Conservation (phyloP, 2,329 filamentous ascomycete genomes). For the Phialophora verrucosa region DNA sequence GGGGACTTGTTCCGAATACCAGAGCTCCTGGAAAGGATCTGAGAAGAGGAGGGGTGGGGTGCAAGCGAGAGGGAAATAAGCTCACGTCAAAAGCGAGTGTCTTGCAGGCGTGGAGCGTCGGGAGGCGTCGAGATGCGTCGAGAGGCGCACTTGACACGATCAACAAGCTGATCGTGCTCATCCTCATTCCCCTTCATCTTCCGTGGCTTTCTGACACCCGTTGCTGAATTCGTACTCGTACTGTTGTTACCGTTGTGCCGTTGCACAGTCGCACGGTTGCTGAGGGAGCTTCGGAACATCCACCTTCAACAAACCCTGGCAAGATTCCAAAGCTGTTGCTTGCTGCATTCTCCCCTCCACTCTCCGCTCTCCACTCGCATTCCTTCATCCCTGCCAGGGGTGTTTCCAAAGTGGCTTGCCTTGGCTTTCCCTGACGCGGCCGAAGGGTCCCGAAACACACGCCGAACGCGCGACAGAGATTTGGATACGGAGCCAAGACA, state of each 20-base stretch:
- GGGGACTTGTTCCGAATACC: neutral
- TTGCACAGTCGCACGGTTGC: neutral
- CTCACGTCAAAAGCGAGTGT: conserved; percentile 24
- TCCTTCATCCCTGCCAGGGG: conserved; percentile 10
- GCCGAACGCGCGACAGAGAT: conserved; percentile 19
- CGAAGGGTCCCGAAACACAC: conserved; percentile 7
- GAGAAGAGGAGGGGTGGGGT: conserved; percentile 10
- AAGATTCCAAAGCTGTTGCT: neutral
- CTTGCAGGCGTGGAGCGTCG: conserved; percentile 8
- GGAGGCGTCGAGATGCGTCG: neutral
- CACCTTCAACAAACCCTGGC: neutral
- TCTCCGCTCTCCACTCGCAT: neutral
- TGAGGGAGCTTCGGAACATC: neutral
- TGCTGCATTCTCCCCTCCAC: neutral
- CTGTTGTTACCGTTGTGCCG: too few relatives aligned
- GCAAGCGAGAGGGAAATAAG: conserved; percentile 16
- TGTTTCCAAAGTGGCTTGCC: neutral
- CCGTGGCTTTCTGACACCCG: neutral
- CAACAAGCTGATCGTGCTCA: neutral
- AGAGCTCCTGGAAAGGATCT: neutral
- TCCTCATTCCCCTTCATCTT: conserved; percentile 1
- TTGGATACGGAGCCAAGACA: conserved; percentile 11
- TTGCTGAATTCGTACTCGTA: neutral
- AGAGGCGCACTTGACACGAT: neutral
- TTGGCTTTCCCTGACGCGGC: conserved; percentile 9